A percentile compares a stretch with the other conserved stretches of the same genome.
phyloP scores from a whole-genome alignment of 2,329 filamentous ascomycete species.

The Volutella citrinella region DNA sequence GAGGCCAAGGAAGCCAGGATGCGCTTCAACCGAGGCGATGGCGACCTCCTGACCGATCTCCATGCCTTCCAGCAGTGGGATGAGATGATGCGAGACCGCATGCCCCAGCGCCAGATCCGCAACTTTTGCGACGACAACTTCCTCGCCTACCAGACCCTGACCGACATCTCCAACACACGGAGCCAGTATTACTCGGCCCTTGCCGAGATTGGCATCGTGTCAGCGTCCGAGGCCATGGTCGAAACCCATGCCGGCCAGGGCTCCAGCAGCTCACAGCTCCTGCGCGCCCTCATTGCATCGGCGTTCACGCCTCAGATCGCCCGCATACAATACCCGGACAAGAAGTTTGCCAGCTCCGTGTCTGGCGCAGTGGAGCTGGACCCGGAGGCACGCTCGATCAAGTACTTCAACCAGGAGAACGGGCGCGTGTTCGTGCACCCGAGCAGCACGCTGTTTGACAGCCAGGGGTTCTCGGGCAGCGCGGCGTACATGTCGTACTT shows the following conservation, averaged over 20 bases:
- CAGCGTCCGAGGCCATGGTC: constrained; percentile 32
- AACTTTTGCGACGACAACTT: constrained; percentile 84
- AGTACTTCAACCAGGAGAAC: constrained; percentile 84
- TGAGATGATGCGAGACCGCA: constrained; percentile 56
- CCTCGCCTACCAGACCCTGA: constrained; percentile 76
- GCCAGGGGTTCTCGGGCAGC: constrained; percentile 71
- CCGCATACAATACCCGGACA: constrained; percentile 89
- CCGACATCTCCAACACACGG: constrained; percentile 83
- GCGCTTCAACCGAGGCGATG: constrained; percentile 72
- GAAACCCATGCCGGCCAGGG: constrained; percentile 18
- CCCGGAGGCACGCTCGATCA: constrained; percentile 87
- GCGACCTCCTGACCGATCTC: constrained; percentile 85
- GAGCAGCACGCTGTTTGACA: constrained; percentile 79
- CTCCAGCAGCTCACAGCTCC: constrained; percentile 42
- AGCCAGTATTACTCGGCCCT: constrained; percentile 83
- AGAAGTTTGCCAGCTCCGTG: constrained; percentile 86
- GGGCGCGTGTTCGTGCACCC: constrained; percentile 92
- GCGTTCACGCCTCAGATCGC: constrained; percentile 84
- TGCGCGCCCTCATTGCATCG: constrained; percentile 69
- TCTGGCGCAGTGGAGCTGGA: constrained; percentile 90
- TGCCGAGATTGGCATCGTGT: constrained; percentile 79
- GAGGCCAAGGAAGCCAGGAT: constrained; percentile 74
- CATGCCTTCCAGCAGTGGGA: constrained; percentile 82
- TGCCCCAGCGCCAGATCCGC: constrained; percentile 62
- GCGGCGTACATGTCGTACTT: constrained; percentile 86